A percentile compares a stretch with the other conserved stretches of the same genome.
phyloP scores from a whole-genome alignment of 2,329 filamentous ascomycete species.

The Aspergillus sp. region DNA sequence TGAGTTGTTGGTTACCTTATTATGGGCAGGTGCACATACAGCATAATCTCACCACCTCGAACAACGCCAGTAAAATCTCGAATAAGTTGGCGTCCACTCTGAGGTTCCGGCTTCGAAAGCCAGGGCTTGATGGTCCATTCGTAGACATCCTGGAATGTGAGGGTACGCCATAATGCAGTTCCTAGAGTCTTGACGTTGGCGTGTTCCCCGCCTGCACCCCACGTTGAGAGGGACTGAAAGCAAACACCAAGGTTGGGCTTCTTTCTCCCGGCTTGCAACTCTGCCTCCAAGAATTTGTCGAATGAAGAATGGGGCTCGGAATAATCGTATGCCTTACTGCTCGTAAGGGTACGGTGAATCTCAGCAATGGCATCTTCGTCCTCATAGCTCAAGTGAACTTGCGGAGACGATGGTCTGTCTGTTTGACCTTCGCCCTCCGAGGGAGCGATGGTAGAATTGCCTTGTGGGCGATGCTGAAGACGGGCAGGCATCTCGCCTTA shows the following conservation, averaged over 20 bases:
- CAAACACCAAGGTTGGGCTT: constrained; percentile 74
- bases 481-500: constrained; percentile 33
- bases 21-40: constrained; percentile 40
- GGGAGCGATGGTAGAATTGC: constrained; percentile 24
- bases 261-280: constrained; percentile 65
- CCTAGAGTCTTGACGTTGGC: constrained; percentile 70
- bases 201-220: constrained; percentile 66
- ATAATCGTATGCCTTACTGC: constrained; percentile 27
- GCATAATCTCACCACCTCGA: constrained; percentile 68
- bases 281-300: constrained; percentile 69
- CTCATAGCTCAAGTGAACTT: constrained; percentile 34
- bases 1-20: neutral
- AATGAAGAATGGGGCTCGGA: constrained; percentile 63
- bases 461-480: constrained; percentile 30
- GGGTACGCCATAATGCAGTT: constrained; percentile 72
- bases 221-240: constrained; percentile 73
- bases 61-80: constrained; percentile 69
- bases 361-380: constrained; percentile 38
- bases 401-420: constrained; percentile 23
- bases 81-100: constrained; percentile 58
- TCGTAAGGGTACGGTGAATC: constrained; percentile 38
- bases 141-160: constrained; percentile 71
- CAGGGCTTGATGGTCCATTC: constrained; percentile 58
- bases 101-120: constrained; percentile 47
- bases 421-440: constrained; percentile 21